Base-by-base conservation (phyloP, 2,329 filamentous ascomycete genomes). In the Ophiostoma tasmaniense region DNA sequence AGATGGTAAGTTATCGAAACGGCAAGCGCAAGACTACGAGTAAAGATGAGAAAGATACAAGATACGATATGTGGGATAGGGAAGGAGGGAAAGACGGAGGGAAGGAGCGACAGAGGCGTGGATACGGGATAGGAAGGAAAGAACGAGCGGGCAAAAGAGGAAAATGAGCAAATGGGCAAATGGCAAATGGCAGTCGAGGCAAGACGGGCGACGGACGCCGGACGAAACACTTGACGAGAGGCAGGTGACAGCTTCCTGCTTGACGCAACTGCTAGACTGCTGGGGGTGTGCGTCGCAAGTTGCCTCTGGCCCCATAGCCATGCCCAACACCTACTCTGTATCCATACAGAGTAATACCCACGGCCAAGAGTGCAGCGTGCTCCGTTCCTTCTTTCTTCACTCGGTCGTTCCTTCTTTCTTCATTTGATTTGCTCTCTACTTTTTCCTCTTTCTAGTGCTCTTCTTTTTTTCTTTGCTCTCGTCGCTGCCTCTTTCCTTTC, bases 251-350 rank as follows among this genome's bases (percentile, higher is more conserved):
- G 61, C 61, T 64, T 37, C 28, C 20, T 22, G 17, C 33, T 33
- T 33, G n/a, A n/a, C n/a, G n/a, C n/a, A n/a, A n/a, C n/a, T n/a
- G n/a, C 33, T 33, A 64, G 8, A 10, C n/a, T 62, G 59, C 59
- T 62, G 59, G 59, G 59, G 59, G 59, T 62, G 59, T 62, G 59
- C 61, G 61, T 64, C 61, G 61, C 61, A 64, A 61, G 11, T 61
- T 30, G 30, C 61, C 59, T 62, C 28, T 35, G 14, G 55, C 55
- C 59, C 59, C 59, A 35, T 62, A 35, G 30, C 30, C 59, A 42
- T 17, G 14, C 28, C 59, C 59, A 62, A 35, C 8, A 33, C 30
- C 37, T 11, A 39, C 1, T 11, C 37, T 11, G 10, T 11, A 1
- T 35, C 3, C 33, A 8, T 8, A 37, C 2, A 13, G 13, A 39